Percentiles rank a stretch among this genome's conserved stretches.
phyloP scores from a whole-genome alignment of 2,329 filamentous ascomycete species.

The Trichoderma guizhouense region DNA sequence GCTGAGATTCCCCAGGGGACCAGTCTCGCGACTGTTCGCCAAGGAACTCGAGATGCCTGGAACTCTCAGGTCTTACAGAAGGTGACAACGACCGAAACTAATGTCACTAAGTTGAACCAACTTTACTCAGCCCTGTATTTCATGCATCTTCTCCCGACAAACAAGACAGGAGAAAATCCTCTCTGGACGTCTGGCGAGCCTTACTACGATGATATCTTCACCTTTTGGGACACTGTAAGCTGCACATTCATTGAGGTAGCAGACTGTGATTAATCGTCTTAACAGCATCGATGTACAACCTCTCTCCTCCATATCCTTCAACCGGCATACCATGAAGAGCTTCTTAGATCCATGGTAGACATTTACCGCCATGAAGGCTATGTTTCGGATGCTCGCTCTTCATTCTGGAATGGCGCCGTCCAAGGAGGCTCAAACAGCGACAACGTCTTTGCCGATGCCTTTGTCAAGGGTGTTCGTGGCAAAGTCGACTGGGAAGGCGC shows the following conservation, averaged over 20 bases:
- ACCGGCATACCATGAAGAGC: constrained; percentile 60
- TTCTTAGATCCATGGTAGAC: constrained; percentile 65
- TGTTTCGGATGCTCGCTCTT: constrained; percentile 63
- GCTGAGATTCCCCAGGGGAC: constrained; percentile 51
- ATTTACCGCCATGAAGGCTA: constrained; percentile 64
- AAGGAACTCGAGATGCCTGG: constrained; percentile 53
- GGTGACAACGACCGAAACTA: constrained; percentile 56
- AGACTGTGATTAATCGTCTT: not conserved
- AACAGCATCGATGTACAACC: constrained; percentile 60
- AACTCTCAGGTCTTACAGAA: constrained; percentile 60
- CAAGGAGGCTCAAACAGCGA: constrained; percentile 70
- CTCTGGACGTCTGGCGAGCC: constrained; percentile 62
- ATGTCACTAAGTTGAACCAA: constrained; percentile 53
- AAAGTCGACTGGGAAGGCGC: constrained; percentile 62
- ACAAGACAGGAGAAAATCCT: constrained; percentile 69
- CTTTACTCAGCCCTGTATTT: constrained; percentile 69
- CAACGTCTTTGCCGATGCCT: constrained; percentile 70
- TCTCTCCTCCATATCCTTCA: constrained; percentile 64
- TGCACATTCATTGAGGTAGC: too few species aligned
- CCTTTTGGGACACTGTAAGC: constrained; percentile 55
- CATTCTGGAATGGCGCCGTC: constrained; percentile 65
- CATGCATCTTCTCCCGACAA: constrained; percentile 66
- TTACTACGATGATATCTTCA: constrained; percentile 70
- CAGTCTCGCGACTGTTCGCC: constrained; percentile 42
- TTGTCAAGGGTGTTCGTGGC: constrained; percentile 63